These are phyloP conservation scores for Ceratocystis cacaofunesta DNA, from an alignment of 2,329 filamentous ascomycete species.

Conservation along the genomic window DNA sequence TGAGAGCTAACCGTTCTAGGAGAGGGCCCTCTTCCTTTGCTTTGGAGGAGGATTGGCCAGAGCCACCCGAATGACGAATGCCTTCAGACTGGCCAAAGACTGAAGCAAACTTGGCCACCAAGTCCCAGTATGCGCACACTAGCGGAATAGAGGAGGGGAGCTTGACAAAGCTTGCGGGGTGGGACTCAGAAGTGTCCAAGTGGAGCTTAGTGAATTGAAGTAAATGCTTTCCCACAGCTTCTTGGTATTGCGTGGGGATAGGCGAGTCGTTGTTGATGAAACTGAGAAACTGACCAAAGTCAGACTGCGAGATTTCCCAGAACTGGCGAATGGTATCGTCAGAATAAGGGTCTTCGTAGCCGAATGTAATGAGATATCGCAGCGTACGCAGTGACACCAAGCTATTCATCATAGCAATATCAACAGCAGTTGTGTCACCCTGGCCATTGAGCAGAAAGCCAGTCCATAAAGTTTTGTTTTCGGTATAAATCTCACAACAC, in stretches of 20 bases:
- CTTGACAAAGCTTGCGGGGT: conserved; percentile 69
- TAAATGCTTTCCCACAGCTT: conserved; percentile 67
- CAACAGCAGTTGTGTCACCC: conserved; percentile 42
- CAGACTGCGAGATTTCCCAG: conserved; percentile 63
- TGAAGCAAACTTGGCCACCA: conserved; percentile 63
- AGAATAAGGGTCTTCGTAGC: conserved; percentile 73
- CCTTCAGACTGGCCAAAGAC: conserved; percentile 50
- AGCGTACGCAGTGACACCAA: conserved; percentile 65
- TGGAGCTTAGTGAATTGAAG: conserved; percentile 87
- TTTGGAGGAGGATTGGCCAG: conserved; percentile 27
- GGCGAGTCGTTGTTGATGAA: conserved; percentile 44
- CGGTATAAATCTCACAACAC: conserved; percentile 62
- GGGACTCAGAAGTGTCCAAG: conserved; percentile 63
- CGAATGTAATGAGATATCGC: conserved; percentile 61
- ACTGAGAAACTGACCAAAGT: conserved; percentile 61
- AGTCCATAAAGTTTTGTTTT: conserved; percentile 57
- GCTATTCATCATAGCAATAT: conserved; percentile 59
- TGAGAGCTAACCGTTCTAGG: conserved; percentile 65
- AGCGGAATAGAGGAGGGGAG: conserved; percentile 68
- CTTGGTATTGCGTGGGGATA: conserved; percentile 38
- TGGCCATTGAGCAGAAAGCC: conserved; percentile 41
- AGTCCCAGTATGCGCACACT: conserved; percentile 69
- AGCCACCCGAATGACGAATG: conserved; percentile 32
- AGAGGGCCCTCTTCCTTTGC: conserved; percentile 46
- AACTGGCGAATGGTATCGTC: conserved; percentile 61